Conservation (phyloP, 257 asterid genomes). For the Ajuga chamaepitys region DNA sequence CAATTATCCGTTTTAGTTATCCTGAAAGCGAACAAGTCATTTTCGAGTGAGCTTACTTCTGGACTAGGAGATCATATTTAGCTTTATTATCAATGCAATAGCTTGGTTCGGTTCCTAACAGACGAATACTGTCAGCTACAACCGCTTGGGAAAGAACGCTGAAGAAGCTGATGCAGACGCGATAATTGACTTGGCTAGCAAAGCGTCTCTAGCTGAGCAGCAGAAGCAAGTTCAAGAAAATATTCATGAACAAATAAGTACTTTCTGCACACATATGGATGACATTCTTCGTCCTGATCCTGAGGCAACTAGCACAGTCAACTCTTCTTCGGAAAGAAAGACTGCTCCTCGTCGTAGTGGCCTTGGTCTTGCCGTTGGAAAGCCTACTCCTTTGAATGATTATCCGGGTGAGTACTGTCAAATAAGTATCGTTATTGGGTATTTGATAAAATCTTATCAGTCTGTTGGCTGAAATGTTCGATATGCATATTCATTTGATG, state of each 20-base stretch:
- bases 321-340: conserved; percentile 29
- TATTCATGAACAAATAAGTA: conserved; percentile 56
- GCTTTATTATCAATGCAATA: neutral
- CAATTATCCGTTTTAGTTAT: neutral
- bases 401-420: conserved; percentile 36
- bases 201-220: conserved; percentile 63
- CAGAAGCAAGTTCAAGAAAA: conserved; percentile 88
- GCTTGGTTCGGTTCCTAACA: conserved; percentile 8
- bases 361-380: conserved; percentile 75
- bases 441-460: neutral
- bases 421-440: too few species aligned
- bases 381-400: conserved; percentile 20
- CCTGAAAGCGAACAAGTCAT: neutral
- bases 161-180: conserved; percentile 77
- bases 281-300: conserved; percentile 56
- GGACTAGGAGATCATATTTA: neutral
- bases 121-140: conserved; percentile 50
- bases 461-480: neutral
- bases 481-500: conserved; percentile 12
- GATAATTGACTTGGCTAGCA: conserved; percentile 69
- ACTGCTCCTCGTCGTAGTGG: conserved; percentile 51
- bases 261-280: conserved; percentile 59
- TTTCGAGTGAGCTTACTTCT: neutral
- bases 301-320: conserved; percentile 11
- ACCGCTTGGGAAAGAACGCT: conserved; percentile 77